A percentile compares a stretch with the other conserved stretches of the same genome.
Evolutionary conservation across 805 yeast species (phyloP).

Genomic region (Saccharomycopsis fodiens): DNA sequence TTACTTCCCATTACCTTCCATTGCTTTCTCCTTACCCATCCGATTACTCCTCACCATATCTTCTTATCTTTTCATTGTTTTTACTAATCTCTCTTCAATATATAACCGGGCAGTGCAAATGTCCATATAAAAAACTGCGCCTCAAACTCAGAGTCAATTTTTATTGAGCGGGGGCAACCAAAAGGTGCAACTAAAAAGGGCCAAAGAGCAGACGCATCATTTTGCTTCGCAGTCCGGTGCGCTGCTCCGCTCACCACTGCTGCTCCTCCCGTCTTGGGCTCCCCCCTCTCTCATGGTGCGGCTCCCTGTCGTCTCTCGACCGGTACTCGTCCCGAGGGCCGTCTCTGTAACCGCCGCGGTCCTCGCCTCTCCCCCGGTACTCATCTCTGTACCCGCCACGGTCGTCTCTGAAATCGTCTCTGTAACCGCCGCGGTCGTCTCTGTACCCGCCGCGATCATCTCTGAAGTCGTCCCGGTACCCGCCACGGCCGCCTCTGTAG

Average conservation of each 20-base stretch:
- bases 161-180: no score
- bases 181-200: no score
- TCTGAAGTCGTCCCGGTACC: conserved; percentile 11
- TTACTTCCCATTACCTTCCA: no score
- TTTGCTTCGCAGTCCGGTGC: no score
- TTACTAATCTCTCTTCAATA: no score
- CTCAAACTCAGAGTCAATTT: no score
- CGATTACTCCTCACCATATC: no score
- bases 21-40: no score
- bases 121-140: no score
- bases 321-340: conserved; percentile 12
- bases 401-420: conserved; percentile 7
- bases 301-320: conserved; percentile 13
- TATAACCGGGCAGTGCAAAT: no score
- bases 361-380: conserved; percentile 10
- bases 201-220: no score
- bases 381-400: conserved; percentile 15
- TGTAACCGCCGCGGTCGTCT: conserved; percentile 1
- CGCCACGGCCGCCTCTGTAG: conserved; percentile 18
- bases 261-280: conserved; percentile 19
- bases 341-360: conserved; percentile 5
- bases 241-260: conserved; percentile 19
- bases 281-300: conserved; percentile 13
- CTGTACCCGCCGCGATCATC: conserved; percentile 3
- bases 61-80: no score